Evolutionary conservation across 176 grass and related monocot genomes (phyloP), one percentile per base, ranked within the genome.

Genomic region (Carex scoparia): DNA sequence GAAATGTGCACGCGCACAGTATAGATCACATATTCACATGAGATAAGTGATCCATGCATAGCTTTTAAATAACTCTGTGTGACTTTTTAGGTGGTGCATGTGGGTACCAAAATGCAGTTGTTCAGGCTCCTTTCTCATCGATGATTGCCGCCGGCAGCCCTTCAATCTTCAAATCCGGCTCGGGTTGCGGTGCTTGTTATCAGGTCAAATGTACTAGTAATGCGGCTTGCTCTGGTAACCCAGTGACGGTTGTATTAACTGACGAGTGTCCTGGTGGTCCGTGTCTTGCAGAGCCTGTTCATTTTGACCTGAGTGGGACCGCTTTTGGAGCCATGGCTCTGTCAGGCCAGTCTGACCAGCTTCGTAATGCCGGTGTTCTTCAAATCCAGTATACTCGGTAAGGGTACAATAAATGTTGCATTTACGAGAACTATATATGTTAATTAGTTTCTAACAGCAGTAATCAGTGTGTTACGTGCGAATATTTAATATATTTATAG

Each of bases 291-390:
- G 89, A 94, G 65, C 80, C 92, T 0, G 79, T 82, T 64, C 92
- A 94, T 77, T 94, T 94, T 40, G 92, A 94, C 84, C 23, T 94
- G 1, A 94, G 92, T 40, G 92, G 92, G 6, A 89, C 89, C 8
- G 92, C 92, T 4, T 88, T 94, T 49, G 92, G 89, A 9, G 89
- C 87, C 85, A 89, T 94, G 89, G 92, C 92, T 27, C 61, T 60
- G 2, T 65, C 80, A 1, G 92, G 92, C 11, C 83, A 89, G n/a
- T 65, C 46, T 13, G 92, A 91, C 35, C 54, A 88, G 42, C 89
- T 94, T 32, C 92, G 89, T 42, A 69, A n/a, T 59, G 92, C 44
- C n/a, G 92, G 92, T 5, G 38, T 60, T 7, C 19, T 94, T 15
- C 74, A 79, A 70, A 23, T 91, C 55, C 59, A 94, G 73, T 94